Conservation (phyloP, 805 yeast genomes). For the Schwanniomyces vanrijiae region DNA sequence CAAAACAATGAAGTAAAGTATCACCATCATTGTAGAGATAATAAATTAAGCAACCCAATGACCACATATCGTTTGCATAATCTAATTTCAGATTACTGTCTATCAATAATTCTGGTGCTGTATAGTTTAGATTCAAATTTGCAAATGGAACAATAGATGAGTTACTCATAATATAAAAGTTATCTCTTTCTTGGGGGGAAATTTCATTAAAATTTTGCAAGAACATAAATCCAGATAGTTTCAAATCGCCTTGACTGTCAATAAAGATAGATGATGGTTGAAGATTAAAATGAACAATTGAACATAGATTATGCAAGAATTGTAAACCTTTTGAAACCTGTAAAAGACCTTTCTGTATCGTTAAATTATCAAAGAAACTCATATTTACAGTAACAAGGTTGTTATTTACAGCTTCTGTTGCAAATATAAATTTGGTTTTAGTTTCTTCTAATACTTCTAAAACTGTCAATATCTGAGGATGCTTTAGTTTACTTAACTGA, state of each 20-base stretch:
- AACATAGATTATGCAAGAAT: conserved; percentile 77
- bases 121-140: conserved; percentile 66
- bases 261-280: conserved; percentile 77
- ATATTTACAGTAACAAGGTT: conserved; percentile 44
- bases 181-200: conserved; percentile 48
- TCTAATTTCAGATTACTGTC: conserved; percentile 55
- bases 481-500: conserved; percentile 77
- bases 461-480: conserved; percentile 81
- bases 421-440: conserved; percentile 74
- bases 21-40: conserved; percentile 63
- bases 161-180: conserved; percentile 65
- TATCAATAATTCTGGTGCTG: conserved; percentile 81
- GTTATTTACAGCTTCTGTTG: conserved; percentile 72
- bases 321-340: conserved; percentile 77
- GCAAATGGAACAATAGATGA: conserved; percentile 81
- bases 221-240: conserved; percentile 68
- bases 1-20: conserved; percentile 39
- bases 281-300: conserved; percentile 72
- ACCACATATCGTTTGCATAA: conserved; percentile 76
- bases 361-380: conserved; percentile 57
- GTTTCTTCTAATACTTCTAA: conserved; percentile 91
- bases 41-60: conserved; percentile 76
- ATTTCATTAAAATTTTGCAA: conserved; percentile 50
- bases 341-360: conserved; percentile 78
- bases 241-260: conserved; percentile 92